These are phyloP conservation scores for Tylopilus subfusipes DNA, from an alignment of 768 basidiomycete species.

Conservation along the genomic window DNA sequence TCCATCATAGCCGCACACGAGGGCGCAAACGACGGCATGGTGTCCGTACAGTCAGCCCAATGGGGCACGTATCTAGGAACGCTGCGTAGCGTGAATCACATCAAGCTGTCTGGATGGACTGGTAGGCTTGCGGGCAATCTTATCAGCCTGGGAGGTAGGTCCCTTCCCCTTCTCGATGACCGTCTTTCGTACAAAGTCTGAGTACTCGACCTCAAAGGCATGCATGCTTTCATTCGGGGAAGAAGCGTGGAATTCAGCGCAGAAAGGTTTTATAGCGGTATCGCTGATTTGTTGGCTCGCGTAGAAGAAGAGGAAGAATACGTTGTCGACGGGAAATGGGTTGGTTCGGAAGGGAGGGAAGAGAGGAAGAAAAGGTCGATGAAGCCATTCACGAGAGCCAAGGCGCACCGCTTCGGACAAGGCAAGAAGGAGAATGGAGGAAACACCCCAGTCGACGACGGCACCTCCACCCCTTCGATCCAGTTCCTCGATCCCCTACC, in stretches of 20 bases:
- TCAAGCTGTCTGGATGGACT: conserved; percentile 92
- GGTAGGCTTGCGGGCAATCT: conserved; percentile 28
- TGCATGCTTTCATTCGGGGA: conserved; percentile 85
- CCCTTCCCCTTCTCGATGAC: background rate
- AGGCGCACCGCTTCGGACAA: no score
- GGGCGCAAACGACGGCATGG: conserved; percentile 93
- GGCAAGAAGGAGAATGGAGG: no score
- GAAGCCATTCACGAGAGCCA: background rate
- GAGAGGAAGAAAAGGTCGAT: conserved; percentile 10
- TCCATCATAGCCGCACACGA: conserved; percentile 80
- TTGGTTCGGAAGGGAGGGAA: conserved; percentile 16
- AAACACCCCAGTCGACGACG: no score
- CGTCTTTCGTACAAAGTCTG: background rate
- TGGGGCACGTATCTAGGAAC: conserved; percentile 99
- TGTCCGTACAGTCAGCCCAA: conserved; percentile 80
- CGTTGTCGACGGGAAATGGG: conserved; percentile 20
- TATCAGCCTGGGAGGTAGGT: conserved; percentile 19
- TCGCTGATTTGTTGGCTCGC: conserved; percentile 73
- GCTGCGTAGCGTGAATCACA: conserved; percentile 83
- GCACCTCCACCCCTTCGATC: no score
- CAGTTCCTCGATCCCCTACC: no score
- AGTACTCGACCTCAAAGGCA: conserved; percentile 55
- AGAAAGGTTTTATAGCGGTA: conserved; percentile 84
- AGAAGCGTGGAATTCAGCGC: conserved; percentile 89
- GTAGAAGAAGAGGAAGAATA: conserved; percentile 62